Base-by-base conservation (phyloP, 1,284 basidiomycete genomes). In the Chalciporus sp. region DNA sequence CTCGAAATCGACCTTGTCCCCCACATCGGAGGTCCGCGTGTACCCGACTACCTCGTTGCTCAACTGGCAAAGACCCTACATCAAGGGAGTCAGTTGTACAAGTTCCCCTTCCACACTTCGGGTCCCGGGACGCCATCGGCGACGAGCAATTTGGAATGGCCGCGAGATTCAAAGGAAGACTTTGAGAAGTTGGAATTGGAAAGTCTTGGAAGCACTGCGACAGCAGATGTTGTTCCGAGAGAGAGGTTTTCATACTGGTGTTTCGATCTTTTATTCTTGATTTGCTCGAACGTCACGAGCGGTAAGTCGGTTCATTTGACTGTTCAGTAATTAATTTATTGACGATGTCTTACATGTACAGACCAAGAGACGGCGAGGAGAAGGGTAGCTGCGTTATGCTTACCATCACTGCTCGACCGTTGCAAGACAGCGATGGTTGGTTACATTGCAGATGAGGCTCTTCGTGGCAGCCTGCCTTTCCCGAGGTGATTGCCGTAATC, bases 231-330 rank as follows among this genome's bases (percentile, higher is more conserved):
- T 23, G 74, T 88, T 39, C 84, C 88, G 1, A 79, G 91, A 45
- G 95, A 98, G 70, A 77, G 89, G 9, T 94, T 95, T 65, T 88
- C 90, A 8, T 97, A 94, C 72, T 98, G 95, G 94, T 94, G 92
- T 61, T 90, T 98, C 57, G 94, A 97, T 64, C 73, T 96, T 23
- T 71, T 98, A 16, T 94, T 97, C 69, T 69, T 90, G 58, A 79
- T 91, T 23, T 94, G 90, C 62, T 87, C 87, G 0, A 75, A 84
- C 60, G 74, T 76, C 0, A 81, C 80, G 1, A 77, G 77, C 72
- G 86, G 90, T 88, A 55, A 35, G 74, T 61, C 33, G 47, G 54
- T 26, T 49, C 16, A 31, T 37, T 17, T 29, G 9, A 16, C 37
- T 42, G 4, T 2, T 46, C n/a, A n/a, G n/a, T n/a, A n/a, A n/a